A percentile compares a stretch with the other conserved stretches of the same genome.
Conservation (phyloP, 2,329 filamentous ascomycete genomes). For the Neoscytalidium dimidiatum region DNA sequence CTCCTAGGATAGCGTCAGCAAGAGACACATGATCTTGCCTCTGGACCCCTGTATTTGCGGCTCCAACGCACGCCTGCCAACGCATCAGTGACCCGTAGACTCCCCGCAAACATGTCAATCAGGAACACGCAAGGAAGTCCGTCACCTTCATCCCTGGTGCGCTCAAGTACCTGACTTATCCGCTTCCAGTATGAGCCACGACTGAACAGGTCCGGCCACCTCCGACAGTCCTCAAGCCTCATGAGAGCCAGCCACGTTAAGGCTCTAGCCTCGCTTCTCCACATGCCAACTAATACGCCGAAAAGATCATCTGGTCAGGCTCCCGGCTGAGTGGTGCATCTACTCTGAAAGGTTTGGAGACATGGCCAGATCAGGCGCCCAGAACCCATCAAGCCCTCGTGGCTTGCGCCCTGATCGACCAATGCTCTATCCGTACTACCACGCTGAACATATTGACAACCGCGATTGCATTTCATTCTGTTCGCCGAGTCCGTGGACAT, state of each 20-base stretch:
- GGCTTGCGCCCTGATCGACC: not conserved
- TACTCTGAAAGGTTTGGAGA: not conserved
- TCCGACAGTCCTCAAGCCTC: not conserved
- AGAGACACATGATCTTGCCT: conserved; percentile 12
- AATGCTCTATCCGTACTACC: not conserved
- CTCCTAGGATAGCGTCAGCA: conserved; percentile 8
- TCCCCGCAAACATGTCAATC: conserved; percentile 15
- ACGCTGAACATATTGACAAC: not conserved
- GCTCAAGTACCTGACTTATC: conserved; percentile 12
- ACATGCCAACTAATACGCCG: conserved; percentile 11
- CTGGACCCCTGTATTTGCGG: conserved; percentile 12
- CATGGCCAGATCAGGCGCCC: not conserved
- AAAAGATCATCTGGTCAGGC: not conserved
- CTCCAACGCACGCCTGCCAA: conserved; percentile 14
- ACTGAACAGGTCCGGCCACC: not conserved
- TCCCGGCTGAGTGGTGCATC: not conserved
- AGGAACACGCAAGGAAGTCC: not conserved
- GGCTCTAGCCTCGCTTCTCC: conserved; percentile 1
- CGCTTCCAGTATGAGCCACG: not conserved
- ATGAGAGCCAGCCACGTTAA: conserved; percentile 6
- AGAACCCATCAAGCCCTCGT: not conserved
- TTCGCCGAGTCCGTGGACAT: not conserved
- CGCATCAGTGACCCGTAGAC: conserved; percentile 5
- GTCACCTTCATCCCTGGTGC: not conserved
- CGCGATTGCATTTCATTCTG: not conserved